phyloP scores from a whole-genome alignment of 2,329 filamentous ascomycete genomes.

The Teratosphaeria destructans region DNA sequence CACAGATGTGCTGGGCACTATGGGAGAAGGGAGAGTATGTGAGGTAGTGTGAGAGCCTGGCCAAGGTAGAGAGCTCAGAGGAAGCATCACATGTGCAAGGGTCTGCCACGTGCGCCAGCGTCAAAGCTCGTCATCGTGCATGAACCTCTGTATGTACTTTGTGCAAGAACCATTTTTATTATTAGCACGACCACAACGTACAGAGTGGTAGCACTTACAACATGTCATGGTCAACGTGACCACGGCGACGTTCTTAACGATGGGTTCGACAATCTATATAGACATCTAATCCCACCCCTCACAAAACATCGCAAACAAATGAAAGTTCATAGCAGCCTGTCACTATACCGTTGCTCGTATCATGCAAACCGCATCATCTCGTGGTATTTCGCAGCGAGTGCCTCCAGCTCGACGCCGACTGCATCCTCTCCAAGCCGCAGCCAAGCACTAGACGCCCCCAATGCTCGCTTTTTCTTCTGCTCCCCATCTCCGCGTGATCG shows the following conservation, averaged over 20 bases:
- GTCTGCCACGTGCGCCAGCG: not conserved
- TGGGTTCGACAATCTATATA: not conserved
- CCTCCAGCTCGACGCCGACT: not conserved
- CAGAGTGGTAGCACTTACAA: not conserved
- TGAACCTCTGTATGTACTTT: not conserved
- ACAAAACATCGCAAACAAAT: slow-evolving; percentile 1
- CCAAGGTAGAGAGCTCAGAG: not conserved
- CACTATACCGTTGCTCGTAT: slow-evolving; percentile 1
- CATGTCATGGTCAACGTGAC: not conserved
- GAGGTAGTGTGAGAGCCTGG: not conserved
- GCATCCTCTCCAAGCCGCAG: not conserved
- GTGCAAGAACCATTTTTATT: not conserved
- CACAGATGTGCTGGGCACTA: not conserved
- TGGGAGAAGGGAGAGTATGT: not conserved
- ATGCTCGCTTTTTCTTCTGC: slow-evolving; percentile 4
- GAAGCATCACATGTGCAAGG: not conserved
- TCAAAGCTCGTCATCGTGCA: not conserved
- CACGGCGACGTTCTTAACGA: not conserved
- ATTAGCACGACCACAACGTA: not conserved
- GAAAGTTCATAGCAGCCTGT: slow-evolving; percentile 1
- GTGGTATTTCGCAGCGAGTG: not conserved
- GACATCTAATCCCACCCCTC: not conserved
- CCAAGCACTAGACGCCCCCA: slow-evolving; percentile 1
- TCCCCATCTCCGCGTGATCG: not conserved
- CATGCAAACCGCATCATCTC: not conserved